phyloP scores from a whole-genome alignment of 371 early-diverging fungal species.

The Sanchytrium tribonematis region DNA sequence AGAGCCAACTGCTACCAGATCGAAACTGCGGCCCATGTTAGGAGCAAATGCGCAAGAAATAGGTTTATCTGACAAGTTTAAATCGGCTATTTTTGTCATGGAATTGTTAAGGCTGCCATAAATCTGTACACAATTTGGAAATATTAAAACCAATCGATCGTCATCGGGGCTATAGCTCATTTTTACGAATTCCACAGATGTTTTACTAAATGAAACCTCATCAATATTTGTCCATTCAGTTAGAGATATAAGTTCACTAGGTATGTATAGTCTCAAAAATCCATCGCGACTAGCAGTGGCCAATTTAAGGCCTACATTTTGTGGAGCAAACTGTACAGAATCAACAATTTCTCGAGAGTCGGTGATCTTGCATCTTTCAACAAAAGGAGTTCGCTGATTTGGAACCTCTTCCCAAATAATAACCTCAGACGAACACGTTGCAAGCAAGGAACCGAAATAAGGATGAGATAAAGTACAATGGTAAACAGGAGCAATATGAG shows the following conservation, averaged over 20 bases:
- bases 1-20: background rate
- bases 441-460: background rate
- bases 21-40: background rate
- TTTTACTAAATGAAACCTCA: background rate
- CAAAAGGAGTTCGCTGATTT: background rate
- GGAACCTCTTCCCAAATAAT: background rate
- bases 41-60: background rate
- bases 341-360: background rate
- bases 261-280: background rate
- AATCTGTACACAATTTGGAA: background rate
- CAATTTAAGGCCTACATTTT: background rate
- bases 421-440: background rate
- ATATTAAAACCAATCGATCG: background rate
- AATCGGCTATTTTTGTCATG: background rate
- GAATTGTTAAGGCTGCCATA: background rate
- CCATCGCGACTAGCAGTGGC: background rate
- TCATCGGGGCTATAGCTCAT: background rate
- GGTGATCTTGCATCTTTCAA: background rate
- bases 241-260: background rate
- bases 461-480: background rate
- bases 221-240: background rate
- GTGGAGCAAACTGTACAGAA: background rate
- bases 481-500: background rate
- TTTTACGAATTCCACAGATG: background rate
- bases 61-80: background rate